Conservation (phyloP, 2,329 filamentous ascomycete genomes). For the Exophiala calicioides region DNA sequence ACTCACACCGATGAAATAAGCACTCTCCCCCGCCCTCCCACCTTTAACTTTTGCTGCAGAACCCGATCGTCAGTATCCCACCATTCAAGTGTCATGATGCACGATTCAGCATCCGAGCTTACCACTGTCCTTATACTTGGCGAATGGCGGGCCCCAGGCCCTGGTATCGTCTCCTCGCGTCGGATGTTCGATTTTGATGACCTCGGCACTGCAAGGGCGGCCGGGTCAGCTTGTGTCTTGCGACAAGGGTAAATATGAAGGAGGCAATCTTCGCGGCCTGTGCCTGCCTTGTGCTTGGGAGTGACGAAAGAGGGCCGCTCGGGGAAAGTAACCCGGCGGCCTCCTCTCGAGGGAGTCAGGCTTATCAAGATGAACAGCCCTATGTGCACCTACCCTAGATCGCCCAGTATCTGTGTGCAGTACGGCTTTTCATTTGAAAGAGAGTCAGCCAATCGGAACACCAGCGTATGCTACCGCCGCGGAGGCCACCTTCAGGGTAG, state of each 20-base stretch:
- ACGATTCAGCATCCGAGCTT: constrained; percentile 45
- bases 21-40: constrained; percentile 75
- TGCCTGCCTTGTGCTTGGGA: no score
- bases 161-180: constrained; percentile 87
- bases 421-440: constrained; percentile 67
- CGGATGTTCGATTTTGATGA: constrained; percentile 97
- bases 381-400: constrained; percentile 73
- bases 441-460: constrained; percentile 1
- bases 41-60: constrained; percentile 19
- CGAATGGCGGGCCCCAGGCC: constrained; percentile 95
- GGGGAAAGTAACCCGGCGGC: neutral
- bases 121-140: constrained; percentile 65
- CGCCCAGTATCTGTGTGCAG: constrained; percentile 93
- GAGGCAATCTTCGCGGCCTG: no score
- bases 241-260: no score
- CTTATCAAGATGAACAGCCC: no score
- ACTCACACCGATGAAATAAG: constrained; percentile 85
- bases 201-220: constrained; percentile 70
- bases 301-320: no score
- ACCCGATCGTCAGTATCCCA: neutral
- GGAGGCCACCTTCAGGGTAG: neutral
- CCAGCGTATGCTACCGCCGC: neutral
- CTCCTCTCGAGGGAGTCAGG: no score
- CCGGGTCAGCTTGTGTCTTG: no score
- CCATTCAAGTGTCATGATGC: no score